Evolutionary conservation across 1,284 basidiomycete species (phyloP).

Genomic region (Ceratobasidium sp.): DNA sequence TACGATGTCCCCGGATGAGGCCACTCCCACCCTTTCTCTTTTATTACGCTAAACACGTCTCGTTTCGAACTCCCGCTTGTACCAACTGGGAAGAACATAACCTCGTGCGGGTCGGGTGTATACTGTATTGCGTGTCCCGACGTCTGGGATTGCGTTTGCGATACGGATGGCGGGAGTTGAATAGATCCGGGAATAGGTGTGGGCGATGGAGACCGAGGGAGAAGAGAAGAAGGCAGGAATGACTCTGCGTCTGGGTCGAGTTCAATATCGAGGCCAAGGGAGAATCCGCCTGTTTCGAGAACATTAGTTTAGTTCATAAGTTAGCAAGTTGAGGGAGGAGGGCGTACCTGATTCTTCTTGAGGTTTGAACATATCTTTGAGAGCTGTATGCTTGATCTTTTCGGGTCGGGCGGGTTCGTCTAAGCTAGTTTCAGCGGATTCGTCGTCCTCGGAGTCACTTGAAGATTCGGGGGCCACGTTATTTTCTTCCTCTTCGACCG

Average conservation of each 20-base stretch:
- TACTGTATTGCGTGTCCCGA: constrained; percentile 14
- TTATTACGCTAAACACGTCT: constrained; percentile 46
- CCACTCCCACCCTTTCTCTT: constrained; percentile 43
- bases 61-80: constrained; percentile 44
- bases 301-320: constrained; percentile 1
- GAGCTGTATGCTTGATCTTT: constrained; percentile 34
- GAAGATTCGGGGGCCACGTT: not conserved
- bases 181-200: constrained; percentile 6
- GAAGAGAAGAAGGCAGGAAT: constrained; percentile 40
- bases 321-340: not conserved
- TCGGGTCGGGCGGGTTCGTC: constrained; percentile 43
- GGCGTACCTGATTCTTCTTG: constrained; percentile 49
- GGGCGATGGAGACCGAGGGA: constrained; percentile 29
- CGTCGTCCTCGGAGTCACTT: constrained; percentile 44
- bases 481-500: constrained; percentile 18
- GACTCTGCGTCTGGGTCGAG: constrained; percentile 47
- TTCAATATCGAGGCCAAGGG: constrained; percentile 46
- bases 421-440: no score
- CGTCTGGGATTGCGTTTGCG: not conserved
- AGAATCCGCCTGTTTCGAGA: constrained; percentile 44
- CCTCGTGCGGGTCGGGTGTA: constrained; percentile 25
- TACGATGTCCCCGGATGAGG: constrained; percentile 50
- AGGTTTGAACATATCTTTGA: constrained; percentile 52
- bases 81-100: constrained; percentile 37
- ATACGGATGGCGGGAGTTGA: not conserved